Conservation (phyloP, 768 basidiomycete species). For the Neoboletus brunneissimus region DNA sequence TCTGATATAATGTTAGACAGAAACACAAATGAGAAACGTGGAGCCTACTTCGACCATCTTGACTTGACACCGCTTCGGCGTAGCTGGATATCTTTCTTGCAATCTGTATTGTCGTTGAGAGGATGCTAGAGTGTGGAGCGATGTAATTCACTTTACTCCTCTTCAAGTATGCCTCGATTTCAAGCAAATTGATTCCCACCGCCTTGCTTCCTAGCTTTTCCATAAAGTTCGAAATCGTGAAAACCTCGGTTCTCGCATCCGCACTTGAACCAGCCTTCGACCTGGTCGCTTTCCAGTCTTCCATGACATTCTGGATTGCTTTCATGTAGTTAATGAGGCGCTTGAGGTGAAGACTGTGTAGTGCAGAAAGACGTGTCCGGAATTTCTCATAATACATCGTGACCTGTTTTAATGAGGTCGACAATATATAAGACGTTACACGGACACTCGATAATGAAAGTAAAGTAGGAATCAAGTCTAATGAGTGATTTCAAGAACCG, state of each 20-base stretch:
- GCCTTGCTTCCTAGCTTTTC: constrained; percentile 63
- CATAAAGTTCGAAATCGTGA: constrained; percentile 66
- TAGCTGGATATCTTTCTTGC: constrained; percentile 86
- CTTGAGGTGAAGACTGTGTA: constrained; percentile 75
- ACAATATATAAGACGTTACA: constrained; percentile 55
- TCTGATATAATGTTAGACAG: constrained; percentile 7
- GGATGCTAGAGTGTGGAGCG: neutral
- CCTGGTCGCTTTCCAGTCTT: constrained; percentile 45
- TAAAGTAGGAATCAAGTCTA: constrained; percentile 87
- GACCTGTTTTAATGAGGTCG: constrained; percentile 70
- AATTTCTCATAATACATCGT: constrained; percentile 75
- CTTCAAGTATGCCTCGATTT: constrained; percentile 77
- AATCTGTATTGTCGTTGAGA: constrained; percentile 38
- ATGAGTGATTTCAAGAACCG: constrained; percentile 3
- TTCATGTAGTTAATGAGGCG: constrained; percentile 74
- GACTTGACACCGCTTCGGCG: constrained; percentile 56
- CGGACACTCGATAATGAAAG: constrained; percentile 79
- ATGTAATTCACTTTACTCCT: constrained; percentile 76
- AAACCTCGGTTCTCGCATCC: constrained; percentile 49
- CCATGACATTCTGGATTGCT: constrained; percentile 57
- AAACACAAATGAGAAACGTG: neutral
- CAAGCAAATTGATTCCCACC: constrained; percentile 77
- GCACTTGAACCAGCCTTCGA: constrained; percentile 9
- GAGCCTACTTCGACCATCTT: constrained; percentile 32
- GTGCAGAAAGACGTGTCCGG: constrained; percentile 66